Evolutionary conservation across 352 stramenopile genomes (phyloP), one percentile per base, ranked within the genome.

Genomic region (Globisporangium spiculum): DNA sequence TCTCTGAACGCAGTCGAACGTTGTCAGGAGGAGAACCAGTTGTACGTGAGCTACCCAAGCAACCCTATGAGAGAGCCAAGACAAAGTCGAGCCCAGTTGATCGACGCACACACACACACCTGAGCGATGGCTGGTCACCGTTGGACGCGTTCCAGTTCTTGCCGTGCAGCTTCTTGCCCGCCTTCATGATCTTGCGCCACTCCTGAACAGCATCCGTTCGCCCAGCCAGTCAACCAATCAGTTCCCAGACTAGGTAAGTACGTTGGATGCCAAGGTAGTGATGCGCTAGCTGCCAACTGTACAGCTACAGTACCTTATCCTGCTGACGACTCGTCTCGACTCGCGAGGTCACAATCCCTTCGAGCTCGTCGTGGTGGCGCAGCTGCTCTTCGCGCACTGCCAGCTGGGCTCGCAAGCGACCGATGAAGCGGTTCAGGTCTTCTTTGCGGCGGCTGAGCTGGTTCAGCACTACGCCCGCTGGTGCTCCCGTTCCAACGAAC

Each of bases 171-270:
- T 84, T 86, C 20, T 77, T 76, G 4, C 85, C 85, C 0, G 79
- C 79, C 60, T 80, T 81, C 80, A 93, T 91, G 65, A 92, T 75
- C 63, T 75, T 74, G 20, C 72, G 63, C 85, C 85, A 93, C 71
- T 92, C 80, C 79, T 89, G 22, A 26, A 10, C 30, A 54, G 6
- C 30, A 34, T 34, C 30, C 44, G 18, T 7, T 8, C 30, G 30
- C 12, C 10, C 20, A 54, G 24, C 5, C 30, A 61, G 38, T 22
- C 34, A 54, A 30, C 0, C 34, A 24, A 54, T 9, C 36, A 46
- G 18, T 46, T 10, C 4, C 1, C 12, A 48, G 16, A 48, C 38
- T 18, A 48, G 12, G 16, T 48, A 0, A n/a, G 38, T 20, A 48
- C 38, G 7, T 6, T 8, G 14, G 20, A n/a, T 4, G 16, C 16